Evolutionary conservation across 2,329 filamentous ascomycete species (phyloP).

Genomic region (Claviceps capensis): DNA sequence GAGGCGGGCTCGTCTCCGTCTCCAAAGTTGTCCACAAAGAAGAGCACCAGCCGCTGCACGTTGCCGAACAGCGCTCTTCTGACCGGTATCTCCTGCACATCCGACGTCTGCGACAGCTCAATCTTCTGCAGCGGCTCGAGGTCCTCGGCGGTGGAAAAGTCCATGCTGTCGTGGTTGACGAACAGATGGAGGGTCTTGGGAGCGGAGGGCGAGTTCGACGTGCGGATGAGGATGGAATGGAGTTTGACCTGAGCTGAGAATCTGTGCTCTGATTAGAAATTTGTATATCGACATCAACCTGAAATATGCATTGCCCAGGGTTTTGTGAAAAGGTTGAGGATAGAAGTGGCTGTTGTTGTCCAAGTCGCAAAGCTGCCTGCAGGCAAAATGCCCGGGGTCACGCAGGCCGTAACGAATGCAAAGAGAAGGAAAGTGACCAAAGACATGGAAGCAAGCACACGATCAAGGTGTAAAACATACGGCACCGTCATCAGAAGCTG

Average conservation of each 20-base stretch:
- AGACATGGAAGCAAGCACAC: neutral
- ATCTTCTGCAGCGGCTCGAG: constrained; percentile 60
- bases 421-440: neutral
- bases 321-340: no score
- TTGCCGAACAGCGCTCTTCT: constrained; percentile 81
- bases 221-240: constrained; percentile 76
- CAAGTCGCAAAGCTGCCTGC: no score
- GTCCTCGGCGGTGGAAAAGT: constrained; percentile 66
- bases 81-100: constrained; percentile 78
- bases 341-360: no score
- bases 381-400: no score
- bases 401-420: no score
- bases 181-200: constrained; percentile 78
- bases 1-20: constrained; percentile 70
- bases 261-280: constrained; percentile 27
- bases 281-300: no score
- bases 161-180: constrained; percentile 74
- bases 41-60: constrained; percentile 69
- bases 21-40: constrained; percentile 85
- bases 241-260: constrained; percentile 92
- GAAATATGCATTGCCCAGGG: no score
- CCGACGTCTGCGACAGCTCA: constrained; percentile 61
- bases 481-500: constrained; percentile 88
- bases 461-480: constrained; percentile 34
- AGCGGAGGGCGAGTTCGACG: constrained; percentile 54